Base-by-base conservation (phyloP, 768 basidiomycete species). In the Chalciporus pseudorubinellus region DNA sequence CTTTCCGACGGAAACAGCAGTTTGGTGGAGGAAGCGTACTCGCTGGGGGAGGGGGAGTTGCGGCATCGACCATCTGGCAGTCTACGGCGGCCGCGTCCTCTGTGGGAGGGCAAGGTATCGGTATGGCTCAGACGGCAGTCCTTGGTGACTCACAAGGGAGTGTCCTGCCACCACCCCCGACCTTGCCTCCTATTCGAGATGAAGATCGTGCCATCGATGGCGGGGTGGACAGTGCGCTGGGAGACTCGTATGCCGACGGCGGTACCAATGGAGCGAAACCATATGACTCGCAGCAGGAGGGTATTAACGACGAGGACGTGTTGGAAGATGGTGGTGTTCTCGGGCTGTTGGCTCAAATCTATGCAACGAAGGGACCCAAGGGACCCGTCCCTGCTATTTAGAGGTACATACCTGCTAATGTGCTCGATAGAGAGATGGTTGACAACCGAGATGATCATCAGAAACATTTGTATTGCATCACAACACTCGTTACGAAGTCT, bases 321-420 rank as follows among this genome's bases (percentile, higher is more conserved):
- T 61, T 88, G 55, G 82, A 82, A 61, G 91, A 94, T 68, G 89
- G 81, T 0, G 93, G 94, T 16, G 85, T 97, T 56, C 71, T 95
- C 55, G 91, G 89, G 19, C 63, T 97, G 56, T 65, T 97, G 60
- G 87, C 90, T 39, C 87, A 95, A 74, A 94, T 97, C 45, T 92
- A 95, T 68, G 83, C 79, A 41, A 74, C 79, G 59, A 76, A 73
- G 54, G 81, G 56, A 1, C 53, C 82, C 42, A 77, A 76, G 50
- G 60, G 63, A 39, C 76, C 77, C 48, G 70, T 74, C 6, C 72
- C 77, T 40, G 73, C 77, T 18, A 76, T 82, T 49, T 77, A 64
- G 43, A 44, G n/a, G 14, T 36, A 36, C 34, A 36, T 36, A 36
- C 14, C 34, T 31, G 12, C 29, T 26, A 31, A 6, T n/a, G 34